These are phyloP conservation scores for Talaromyces amestolkiae DNA, from an alignment of 2,329 filamentous ascomycete species.

Conservation along the genomic window DNA sequence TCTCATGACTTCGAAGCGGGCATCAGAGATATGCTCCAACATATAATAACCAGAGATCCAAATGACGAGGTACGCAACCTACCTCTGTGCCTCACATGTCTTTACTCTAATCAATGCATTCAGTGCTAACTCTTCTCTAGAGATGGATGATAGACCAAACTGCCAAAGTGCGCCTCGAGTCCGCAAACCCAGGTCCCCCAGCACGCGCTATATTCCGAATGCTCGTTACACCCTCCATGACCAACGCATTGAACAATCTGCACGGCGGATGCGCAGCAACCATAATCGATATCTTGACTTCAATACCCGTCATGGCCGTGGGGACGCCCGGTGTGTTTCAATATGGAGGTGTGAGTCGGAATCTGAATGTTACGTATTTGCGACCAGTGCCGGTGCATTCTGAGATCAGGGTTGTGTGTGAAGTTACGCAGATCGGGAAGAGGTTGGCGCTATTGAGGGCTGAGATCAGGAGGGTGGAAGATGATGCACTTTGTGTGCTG, in stretches of 20 bases:
- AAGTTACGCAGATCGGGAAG: constrained; percentile 58
- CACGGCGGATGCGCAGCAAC: constrained; percentile 76
- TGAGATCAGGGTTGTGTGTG: constrained; percentile 55
- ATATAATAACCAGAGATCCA: neutral
- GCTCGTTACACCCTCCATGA: constrained; percentile 78
- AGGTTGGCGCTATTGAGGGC: constrained; percentile 55
- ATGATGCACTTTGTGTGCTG: constrained; percentile 54
- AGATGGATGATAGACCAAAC: constrained; percentile 20
- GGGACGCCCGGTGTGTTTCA: constrained; percentile 61
- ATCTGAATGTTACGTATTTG: constrained; percentile 66
- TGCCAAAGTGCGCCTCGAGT: constrained; percentile 36
- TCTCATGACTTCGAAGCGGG: neutral
- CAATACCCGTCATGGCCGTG: constrained; percentile 56
- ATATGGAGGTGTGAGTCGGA: constrained; percentile 62
- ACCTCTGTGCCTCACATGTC: neutral
- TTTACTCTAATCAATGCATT: neutral
- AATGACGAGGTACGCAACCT: neutral
- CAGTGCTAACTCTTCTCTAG: neutral
- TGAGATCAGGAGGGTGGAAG: constrained; percentile 54
- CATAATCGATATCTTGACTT: constrained; percentile 66
- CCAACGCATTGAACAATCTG: constrained; percentile 86
- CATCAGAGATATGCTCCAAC: neutral
- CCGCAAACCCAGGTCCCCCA: constrained; percentile 35
- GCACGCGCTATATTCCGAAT: constrained; percentile 35
- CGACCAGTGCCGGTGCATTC: constrained; percentile 57